These are phyloP conservation scores for Saccharomycopsis sp. DNA, from an alignment of 805 yeast genomes.

Conservation along the genomic window DNA sequence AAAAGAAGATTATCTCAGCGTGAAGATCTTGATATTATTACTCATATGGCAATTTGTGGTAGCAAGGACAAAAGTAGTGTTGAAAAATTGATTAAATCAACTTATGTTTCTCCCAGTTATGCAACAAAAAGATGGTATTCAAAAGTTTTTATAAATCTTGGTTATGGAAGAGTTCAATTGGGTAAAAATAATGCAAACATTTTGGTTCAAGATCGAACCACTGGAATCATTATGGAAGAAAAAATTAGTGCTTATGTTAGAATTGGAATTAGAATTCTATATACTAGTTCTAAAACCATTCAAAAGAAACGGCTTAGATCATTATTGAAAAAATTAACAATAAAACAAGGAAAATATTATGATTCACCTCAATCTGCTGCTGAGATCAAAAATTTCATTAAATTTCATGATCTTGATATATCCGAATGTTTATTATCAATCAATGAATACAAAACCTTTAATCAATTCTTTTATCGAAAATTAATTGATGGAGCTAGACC, in stretches of 20 bases:
- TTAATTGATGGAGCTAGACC: slow-evolving; percentile 63
- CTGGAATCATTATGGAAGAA: slow-evolving; percentile 88
- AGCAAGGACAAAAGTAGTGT: slow-evolving; percentile 66
- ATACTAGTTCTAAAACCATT: slow-evolving; percentile 58
- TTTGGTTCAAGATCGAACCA: slow-evolving; percentile 80
- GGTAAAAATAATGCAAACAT: slow-evolving; percentile 93
- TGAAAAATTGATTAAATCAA: slow-evolving; percentile 49
- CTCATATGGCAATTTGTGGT: slow-evolving; percentile 82
- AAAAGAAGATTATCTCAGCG: slow-evolving; percentile 43
- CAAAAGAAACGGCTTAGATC: slow-evolving; percentile 47
- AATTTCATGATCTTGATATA: slow-evolving; percentile 72
- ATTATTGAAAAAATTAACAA: slow-evolving; percentile 53
- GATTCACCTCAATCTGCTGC: slow-evolving; percentile 57
- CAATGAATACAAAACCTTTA: slow-evolving; percentile 54
- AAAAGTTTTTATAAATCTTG: slow-evolving; percentile 68
- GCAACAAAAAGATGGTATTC: slow-evolving; percentile 89
- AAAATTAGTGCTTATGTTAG: slow-evolving; percentile 85
- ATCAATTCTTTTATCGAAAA: slow-evolving; percentile 80
- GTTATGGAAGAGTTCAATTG: slow-evolving; percentile 77
- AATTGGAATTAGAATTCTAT: slow-evolving; percentile 74
- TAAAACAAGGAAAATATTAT: slow-evolving; percentile 78
- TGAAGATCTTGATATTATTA: slow-evolving; percentile 59
- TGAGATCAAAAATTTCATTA: slow-evolving; percentile 67
- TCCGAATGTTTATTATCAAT: slow-evolving; percentile 47
- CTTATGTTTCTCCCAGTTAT: slow-evolving; percentile 67